Base-by-base conservation (phyloP, 2,329 filamentous ascomycete species). In the Teratosphaeriaceae sp. region DNA sequence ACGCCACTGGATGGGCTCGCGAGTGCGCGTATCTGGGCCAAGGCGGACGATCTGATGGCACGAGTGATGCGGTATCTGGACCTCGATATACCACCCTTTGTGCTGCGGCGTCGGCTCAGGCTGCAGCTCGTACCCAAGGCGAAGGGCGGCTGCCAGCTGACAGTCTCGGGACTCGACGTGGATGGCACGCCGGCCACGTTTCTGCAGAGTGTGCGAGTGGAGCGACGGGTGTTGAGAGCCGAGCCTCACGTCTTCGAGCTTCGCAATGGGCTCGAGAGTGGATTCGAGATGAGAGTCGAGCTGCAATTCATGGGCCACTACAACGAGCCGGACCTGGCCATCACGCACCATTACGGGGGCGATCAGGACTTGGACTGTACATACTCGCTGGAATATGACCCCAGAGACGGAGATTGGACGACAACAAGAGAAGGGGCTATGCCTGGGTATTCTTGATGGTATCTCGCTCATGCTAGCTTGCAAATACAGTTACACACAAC, bases 281-380 rank as follows among this genome's bases (percentile, higher is more conserved):
- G 18, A 8, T 6, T 18, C 5, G 34, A 22, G 11, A 8, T 37
- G 8, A 22, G 5, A 9, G 9, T 37, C 11, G 15, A 19, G 15
- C 18, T 37, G 20, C 11, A 19, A 19, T 37, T 37, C 19, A 37
- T 37, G 34, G 34, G 34, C 34, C 34, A 37, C 15, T 37, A 37
- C 20, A 15, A 9, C 9, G 34, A 37, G 20, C 34, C 34, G 34
- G 15, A 37, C 9, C 15, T 37, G 34, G 20, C 9, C 11, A 9
- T 37, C 7, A 37, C 11, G 20, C 34, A 37, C 19, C 20, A 19
- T 19, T 20, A 37, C 15, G 9, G 15, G 18, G 15, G 16, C 9
- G 15, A 11, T 8, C 6, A 37, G 20, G 34, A 37, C 18, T 7
- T 11, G 34, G 6, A 22, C 8, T 9, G 18, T 9, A 5, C 8